phyloP scores from a whole-genome alignment of 176 grass and related monocot species.

The Otatea glauca region DNA sequence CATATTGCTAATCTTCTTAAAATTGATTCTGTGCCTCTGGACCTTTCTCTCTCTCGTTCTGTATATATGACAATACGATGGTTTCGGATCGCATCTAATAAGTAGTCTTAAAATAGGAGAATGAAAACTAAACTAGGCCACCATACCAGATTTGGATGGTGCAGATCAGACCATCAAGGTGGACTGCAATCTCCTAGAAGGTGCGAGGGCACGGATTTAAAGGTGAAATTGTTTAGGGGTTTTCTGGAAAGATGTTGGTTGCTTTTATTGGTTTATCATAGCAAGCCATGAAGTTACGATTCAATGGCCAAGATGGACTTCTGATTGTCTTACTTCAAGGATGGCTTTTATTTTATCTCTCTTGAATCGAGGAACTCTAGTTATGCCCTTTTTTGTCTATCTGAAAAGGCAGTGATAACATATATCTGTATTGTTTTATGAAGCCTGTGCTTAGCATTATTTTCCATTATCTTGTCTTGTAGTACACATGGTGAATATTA shows the following conservation, averaged over 20 bases:
- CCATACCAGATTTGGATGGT: conserved; percentile 4
- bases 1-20: conserved; percentile 20
- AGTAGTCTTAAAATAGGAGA: conserved; percentile 24
- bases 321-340: conserved; percentile 15
- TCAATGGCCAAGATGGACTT: not conserved
- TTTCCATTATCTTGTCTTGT: conserved; percentile 32
- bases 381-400: not conserved
- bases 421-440: conserved; percentile 18
- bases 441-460: not conserved
- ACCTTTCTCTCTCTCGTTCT: conserved; percentile 7
- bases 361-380: not conserved
- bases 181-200: not conserved
- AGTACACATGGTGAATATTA: conserved; percentile 10
- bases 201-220: not conserved
- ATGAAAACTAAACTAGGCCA: conserved; percentile 4
- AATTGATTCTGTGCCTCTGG: not conserved
- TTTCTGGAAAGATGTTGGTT: conserved; percentile 10
- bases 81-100: not conserved
- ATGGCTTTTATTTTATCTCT: conserved; percentile 5
- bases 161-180: not conserved
- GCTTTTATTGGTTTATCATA: conserved; percentile 7
- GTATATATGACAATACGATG: not conserved
- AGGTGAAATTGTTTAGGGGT: conserved; percentile 9
- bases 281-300: not conserved
- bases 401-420: not conserved